Evolutionary conservation across 2,329 filamentous ascomycete species (phyloP), one percentile per base, ranked within the genome.

Genomic region (Stemphylium vesicarium): DNA sequence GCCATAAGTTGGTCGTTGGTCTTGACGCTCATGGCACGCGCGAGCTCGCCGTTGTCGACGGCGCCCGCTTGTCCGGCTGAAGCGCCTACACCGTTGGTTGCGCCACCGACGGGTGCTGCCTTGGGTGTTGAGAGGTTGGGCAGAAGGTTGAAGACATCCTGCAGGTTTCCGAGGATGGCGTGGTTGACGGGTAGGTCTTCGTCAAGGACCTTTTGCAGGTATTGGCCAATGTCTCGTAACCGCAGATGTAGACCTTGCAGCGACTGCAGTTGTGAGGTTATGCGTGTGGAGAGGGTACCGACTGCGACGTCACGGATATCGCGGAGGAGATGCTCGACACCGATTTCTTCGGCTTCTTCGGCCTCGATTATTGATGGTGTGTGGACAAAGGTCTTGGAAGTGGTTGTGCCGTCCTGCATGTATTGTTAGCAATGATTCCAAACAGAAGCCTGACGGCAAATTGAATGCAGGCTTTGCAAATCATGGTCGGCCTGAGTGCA

Each of bases 1-100:
- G 93, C 88, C 91, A 99, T 97, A 63, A 99, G 85, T 81, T 99
- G 95, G 77, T 99, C 95, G 73, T 99, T 99, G 55, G 94, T 98
- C 86, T 99, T 99, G 80, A 96, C 87, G 79, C 92, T 96, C 92
- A 99, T 96, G 32, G 95, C 93, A 59, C 95, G 86, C n/a, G 92
- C 89, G 49, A 99, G 83, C 76, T 98, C 95, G 71, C 89, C 88
- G 68, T 92, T 92, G 67, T 88, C 85, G 11, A 81, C 77, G 41
- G 75, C 76, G 20, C 65, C 70, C 2, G 70, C 70, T 29, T 80
- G 76, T 35, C 81, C 78, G 79, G 77, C 66, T 5, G 78, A 79
- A 75, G 60, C 79, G 37, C 88, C 87, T 4, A 83, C 79, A 9
- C 74, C 71, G 50, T 77, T 76, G 12, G 72, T 72, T 26, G 72